A percentile compares a stretch with the other conserved stretches of the same genome.
Evolutionary conservation across 139 green algal species (phyloP).

Genomic region (Penium margaritaceum): DNA sequence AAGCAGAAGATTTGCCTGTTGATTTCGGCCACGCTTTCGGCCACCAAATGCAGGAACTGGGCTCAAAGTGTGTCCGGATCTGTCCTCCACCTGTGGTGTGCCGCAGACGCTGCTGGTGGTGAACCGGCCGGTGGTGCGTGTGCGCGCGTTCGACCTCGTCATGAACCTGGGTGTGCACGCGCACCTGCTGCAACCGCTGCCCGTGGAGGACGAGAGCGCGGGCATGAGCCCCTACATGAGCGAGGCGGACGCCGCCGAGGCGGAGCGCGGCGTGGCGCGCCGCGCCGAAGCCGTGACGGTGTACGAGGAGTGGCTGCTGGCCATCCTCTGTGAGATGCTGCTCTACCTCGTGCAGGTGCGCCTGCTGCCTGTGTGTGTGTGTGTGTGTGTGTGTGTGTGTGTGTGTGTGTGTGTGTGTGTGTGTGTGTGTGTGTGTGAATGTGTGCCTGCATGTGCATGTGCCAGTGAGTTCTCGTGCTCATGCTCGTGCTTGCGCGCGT

Average conservation of each 20-base stretch:
- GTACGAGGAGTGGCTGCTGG: constrained; percentile 42
- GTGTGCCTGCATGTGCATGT: too few relatives aligned
- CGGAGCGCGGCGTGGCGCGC: not conserved
- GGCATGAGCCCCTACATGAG: not conserved
- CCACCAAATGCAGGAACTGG: too few relatives aligned
- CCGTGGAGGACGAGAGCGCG: constrained; percentile 5
- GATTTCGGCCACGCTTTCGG: too few relatives aligned
- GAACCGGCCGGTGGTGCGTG: not conserved
- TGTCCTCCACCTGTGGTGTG: too few relatives aligned
- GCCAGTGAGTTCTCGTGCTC: too few relatives aligned
- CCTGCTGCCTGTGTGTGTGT: too few relatives aligned
- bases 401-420: too few relatives aligned
- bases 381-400: too few relatives aligned
- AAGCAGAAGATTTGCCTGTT: too few relatives aligned
- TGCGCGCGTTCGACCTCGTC: constrained; percentile 27
- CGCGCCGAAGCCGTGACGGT: constrained; percentile 6
- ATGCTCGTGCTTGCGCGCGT: too few relatives aligned
- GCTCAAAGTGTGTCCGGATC: too few relatives aligned
- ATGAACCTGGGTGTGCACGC: constrained; percentile 30
- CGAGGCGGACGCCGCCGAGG: not conserved
- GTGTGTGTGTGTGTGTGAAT: too few relatives aligned
- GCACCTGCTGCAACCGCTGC: constrained; percentile 25
- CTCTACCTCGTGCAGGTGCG: constrained; percentile 38
- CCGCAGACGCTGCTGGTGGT: constrained; percentile 21
- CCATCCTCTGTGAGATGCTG: constrained; percentile 37